These are phyloP conservation scores for Neurospora sp. DNA, from an alignment of 495 filamentous ascomycete species.

Conservation along the genomic window DNA sequence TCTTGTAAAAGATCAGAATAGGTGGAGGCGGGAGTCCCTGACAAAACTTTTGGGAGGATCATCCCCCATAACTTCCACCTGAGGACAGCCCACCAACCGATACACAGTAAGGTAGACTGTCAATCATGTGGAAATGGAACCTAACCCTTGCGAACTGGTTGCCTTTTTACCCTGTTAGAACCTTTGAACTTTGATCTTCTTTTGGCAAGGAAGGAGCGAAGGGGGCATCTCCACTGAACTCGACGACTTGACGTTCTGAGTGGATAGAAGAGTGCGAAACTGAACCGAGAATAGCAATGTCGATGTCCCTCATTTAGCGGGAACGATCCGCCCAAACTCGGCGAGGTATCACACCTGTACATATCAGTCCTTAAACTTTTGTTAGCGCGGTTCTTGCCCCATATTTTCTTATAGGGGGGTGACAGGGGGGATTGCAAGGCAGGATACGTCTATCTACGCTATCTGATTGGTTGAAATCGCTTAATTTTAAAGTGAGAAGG, in stretches of 20 bases:
- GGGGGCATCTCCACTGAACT: not conserved
- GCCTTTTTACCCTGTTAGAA: not conserved
- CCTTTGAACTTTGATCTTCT: not conserved
- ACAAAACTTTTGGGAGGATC: not conserved
- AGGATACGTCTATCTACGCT: too few species aligned
- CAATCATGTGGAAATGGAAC: not conserved
- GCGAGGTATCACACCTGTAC: not conserved
- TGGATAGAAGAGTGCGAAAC: not conserved
- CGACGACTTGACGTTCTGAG: not conserved
- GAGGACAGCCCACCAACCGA: not conserved
- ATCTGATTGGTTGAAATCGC: too few species aligned
- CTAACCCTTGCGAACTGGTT: not conserved
- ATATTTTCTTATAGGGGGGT: too few species aligned
- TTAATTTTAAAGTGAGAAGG: too few species aligned
- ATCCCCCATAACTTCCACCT: not conserved
- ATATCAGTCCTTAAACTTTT: too few species aligned
- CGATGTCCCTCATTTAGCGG: not conserved
- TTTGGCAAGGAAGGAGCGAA: not conserved
- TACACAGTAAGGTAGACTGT: not conserved
- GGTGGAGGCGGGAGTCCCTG: not conserved
- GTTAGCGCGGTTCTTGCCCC: too few species aligned
- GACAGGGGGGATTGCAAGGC: too few species aligned
- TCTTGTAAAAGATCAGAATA: not conserved
- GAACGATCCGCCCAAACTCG: not conserved
- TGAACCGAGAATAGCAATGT: not conserved